phyloP scores from a whole-genome alignment of 176 grass and related monocot genomes.

The Hsuehochloa calcarea region DNA sequence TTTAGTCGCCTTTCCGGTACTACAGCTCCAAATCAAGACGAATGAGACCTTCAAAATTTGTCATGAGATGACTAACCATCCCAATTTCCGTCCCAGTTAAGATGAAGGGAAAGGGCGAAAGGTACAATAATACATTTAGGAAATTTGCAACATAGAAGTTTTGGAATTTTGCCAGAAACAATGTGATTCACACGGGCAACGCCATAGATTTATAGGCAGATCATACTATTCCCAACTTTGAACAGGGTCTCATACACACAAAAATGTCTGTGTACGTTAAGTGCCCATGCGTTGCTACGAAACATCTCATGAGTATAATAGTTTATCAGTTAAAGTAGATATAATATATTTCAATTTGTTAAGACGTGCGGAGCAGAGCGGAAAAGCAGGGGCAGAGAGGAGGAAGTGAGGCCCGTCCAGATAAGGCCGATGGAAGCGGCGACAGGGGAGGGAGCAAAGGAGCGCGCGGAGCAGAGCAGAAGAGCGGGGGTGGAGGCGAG shows the following conservation, averaged over 20 bases:
- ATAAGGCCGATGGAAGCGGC: no score
- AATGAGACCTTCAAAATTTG: neutral
- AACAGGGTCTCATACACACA: neutral
- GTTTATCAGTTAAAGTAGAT: no score
- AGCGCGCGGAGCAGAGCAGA: no score
- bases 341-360: no score
- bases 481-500: no score
- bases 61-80: neutral
- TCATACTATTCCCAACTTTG: neutral
- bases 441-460: rapidly evolving
- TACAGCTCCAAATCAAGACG: neutral
- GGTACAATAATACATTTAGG: neutral
- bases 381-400: no score
- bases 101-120: neutral
- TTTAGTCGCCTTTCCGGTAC: no score
- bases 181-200: neutral
- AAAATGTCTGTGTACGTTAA: no score
- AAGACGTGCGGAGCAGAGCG: no score
- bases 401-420: no score
- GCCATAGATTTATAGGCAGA: neutral
- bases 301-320: no score
- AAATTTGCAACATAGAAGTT: neutral
- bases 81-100: neutral
- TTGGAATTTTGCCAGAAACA: neutral
- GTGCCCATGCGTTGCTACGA: no score